Evolutionary conservation across 495 filamentous ascomycete species (phyloP).

Genomic region (Hamigera avellanea): DNA sequence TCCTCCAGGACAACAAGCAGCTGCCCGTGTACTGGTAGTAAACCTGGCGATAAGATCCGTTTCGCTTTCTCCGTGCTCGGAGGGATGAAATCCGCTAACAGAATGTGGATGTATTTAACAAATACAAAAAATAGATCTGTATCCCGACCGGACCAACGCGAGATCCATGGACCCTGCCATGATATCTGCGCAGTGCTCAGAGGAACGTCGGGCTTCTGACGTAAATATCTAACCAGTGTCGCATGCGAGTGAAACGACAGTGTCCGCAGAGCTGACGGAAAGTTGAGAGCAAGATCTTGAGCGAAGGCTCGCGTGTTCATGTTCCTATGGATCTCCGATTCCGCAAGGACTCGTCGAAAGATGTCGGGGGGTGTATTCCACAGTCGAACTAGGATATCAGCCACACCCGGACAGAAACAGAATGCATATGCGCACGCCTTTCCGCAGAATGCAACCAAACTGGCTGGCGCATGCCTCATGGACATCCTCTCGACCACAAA

Average conservation of each 20-base stretch:
- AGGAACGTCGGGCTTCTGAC: conserved; percentile 54
- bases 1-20: conserved; percentile 70
- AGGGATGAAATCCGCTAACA: conserved; percentile 72
- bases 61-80: conserved; percentile 51
- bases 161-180: conserved; percentile 81
- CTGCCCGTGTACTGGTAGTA: conserved; percentile 78
- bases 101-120: conserved; percentile 77
- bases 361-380: conserved; percentile 60
- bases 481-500: conserved; percentile 91
- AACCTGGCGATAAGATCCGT: conserved; percentile 56
- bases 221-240: conserved; percentile 51
- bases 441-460: conserved; percentile 84
- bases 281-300: conserved; percentile 52
- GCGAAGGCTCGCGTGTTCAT: conserved; percentile 24
- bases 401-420: conserved; percentile 84
- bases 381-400: conserved; percentile 73
- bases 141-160: conserved; percentile 80
- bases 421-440: conserved; percentile 94
- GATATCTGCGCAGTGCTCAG: conserved; percentile 58
- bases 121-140: conserved; percentile 93
- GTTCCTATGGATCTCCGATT: conserved; percentile 41
- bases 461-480: conserved; percentile 76
- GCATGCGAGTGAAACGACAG: conserved; percentile 62
- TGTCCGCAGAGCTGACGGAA: conserved; percentile 59
- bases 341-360: conserved; percentile 59